Conservation (phyloP, 257 asterid species). For the Gentiana straminea region DNA sequence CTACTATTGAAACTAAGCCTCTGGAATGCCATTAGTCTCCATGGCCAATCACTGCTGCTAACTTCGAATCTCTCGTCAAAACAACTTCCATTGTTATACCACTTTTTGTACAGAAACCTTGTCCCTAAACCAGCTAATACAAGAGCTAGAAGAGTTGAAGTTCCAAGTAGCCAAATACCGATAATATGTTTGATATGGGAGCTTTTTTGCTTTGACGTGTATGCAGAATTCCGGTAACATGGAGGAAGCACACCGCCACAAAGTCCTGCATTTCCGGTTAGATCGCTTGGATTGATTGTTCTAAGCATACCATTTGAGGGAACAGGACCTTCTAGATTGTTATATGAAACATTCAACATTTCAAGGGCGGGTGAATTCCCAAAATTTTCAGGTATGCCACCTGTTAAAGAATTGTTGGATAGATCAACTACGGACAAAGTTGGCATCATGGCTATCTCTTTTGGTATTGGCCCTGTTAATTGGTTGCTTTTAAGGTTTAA, state of each 20-base stretch:
- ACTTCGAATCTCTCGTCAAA: constrained; percentile 39
- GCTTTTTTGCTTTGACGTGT: constrained; percentile 18
- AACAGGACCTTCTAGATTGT: constrained; percentile 54
- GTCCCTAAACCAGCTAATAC: constrained; percentile 30
- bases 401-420: constrained; percentile 64
- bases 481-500: constrained; percentile 45
- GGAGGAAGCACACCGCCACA: constrained; percentile 74
- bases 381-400: constrained; percentile 56
- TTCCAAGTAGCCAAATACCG: constrained; percentile 53
- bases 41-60: constrained; percentile 54
- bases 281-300: constrained; percentile 55
- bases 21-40: constrained; percentile 82
- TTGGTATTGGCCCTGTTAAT: constrained; percentile 48
- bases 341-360: constrained; percentile 47
- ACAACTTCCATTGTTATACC: constrained; percentile 43
- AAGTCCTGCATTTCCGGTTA: constrained; percentile 47
- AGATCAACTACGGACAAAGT: constrained; percentile 52
- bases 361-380: constrained; percentile 77
- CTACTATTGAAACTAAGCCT: constrained; percentile 52
- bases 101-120: constrained; percentile 30
- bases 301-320: constrained; percentile 59
- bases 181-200: constrained; percentile 36
- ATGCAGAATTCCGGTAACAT: constrained; percentile 27
- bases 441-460: constrained; percentile 46
- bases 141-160: constrained; percentile 33